phyloP scores from a whole-genome alignment of 108 stramenopile genomes.

The Fragilariopsis cylindrus region DNA sequence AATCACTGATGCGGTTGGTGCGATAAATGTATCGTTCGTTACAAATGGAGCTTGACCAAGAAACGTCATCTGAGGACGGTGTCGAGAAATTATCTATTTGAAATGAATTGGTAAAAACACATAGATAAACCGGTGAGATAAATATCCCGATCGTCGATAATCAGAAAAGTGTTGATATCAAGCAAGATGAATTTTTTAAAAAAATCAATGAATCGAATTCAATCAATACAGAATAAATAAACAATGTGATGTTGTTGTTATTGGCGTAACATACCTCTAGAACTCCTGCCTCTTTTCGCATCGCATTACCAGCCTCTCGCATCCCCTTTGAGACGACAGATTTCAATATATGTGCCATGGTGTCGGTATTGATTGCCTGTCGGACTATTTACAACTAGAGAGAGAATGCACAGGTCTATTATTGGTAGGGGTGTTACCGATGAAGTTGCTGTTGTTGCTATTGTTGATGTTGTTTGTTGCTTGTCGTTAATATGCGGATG shows the following conservation, averaged over 20 bases:
- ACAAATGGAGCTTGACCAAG: conserved; percentile 67
- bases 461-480: no score
- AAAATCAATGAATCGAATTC: no score
- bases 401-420: no score
- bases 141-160: no score
- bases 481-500: no score
- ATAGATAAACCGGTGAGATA: no score
- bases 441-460: no score
- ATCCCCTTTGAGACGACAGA: conserved; percentile 53
- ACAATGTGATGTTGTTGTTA: no score
- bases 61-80: conserved; percentile 85
- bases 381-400: neutral
- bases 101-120: neutral
- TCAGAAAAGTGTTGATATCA: no score
- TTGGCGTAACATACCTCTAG: conserved; percentile 48
- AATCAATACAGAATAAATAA: no score
- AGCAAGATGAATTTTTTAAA: no score
- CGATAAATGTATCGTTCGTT: conserved; percentile 95
- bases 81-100: conserved; percentile 79
- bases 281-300: conserved; percentile 38
- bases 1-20: conserved; percentile 95
- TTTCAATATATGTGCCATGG: conserved; percentile 33
- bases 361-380: neutral
- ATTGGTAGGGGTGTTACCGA: no score
- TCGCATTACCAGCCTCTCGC: conserved; percentile 64